Base-by-base conservation (phyloP, 1,284 basidiomycete genomes). In the Tilletia caries region DNA sequence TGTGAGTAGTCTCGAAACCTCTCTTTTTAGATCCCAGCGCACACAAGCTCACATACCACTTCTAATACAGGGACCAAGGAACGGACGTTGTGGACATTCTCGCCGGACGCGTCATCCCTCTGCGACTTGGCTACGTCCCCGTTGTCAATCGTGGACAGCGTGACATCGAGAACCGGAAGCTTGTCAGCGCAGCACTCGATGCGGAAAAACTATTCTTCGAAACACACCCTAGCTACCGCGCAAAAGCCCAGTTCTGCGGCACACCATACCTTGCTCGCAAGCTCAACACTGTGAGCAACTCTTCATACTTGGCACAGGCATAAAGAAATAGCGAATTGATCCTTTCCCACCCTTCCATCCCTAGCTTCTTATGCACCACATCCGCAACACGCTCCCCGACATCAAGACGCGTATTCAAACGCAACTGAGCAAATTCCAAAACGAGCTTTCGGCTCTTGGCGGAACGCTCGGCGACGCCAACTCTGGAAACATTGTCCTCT, bases 11-110 rank as follows among this genome's bases (percentile, higher is more conserved):
- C n/a, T n/a, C n/a, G n/a, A n/a, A n/a, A n/a, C n/a, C n/a, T n/a
- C n/a, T n/a, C n/a, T n/a, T n/a, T n/a, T n/a, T n/a, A n/a, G n/a
- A n/a, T n/a, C n/a, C n/a, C n/a, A n/a, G n/a, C n/a, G n/a, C n/a
- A n/a, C n/a, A n/a, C n/a, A n/a, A n/a, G n/a, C 37, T 10, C 13
- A 34, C 27, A 52, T 23, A 29, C 15, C 48, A 18, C 37, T 64
- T 67, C 48, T 32, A 66, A 66, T 52, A 41, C 75, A 93, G 92
- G 92, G 95, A 98, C 86, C 88, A 88, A 79, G 95, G 95, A 65
- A 98, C 95, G 10, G 95, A 98, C 83, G 95, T 98, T 46, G 93
- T 98, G 52, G 95, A 98, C 84, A 98, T 98, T 83, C 89, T 98
- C 52, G 95, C 95, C 34, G 95, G 95, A n/a, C 89, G 95, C 68